phyloP scores from a whole-genome alignment of 345 rosid species.

The Hibiscus syriacus region DNA sequence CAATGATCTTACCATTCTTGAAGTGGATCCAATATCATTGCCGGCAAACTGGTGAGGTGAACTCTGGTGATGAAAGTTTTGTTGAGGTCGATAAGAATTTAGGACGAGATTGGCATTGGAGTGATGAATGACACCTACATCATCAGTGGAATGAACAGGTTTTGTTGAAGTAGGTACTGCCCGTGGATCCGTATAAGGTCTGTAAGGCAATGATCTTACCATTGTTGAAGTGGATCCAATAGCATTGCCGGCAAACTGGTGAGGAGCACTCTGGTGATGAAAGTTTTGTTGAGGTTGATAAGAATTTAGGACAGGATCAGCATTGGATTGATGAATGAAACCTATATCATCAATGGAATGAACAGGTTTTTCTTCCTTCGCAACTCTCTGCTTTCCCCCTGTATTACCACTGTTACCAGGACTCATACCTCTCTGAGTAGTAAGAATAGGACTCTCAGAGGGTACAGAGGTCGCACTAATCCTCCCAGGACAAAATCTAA shows the following conservation, averaged over 20 bases:
- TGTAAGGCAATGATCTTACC: conserved; percentile 23
- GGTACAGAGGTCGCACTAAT: too few relatives aligned
- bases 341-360: conserved; percentile 11
- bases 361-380: conserved; percentile 2
- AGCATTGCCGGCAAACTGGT: conserved; percentile 10
- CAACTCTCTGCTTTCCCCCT: too few relatives aligned
- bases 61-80: conserved; percentile 17
- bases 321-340: conserved; percentile 14
- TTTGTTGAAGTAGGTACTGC: too few relatives aligned
- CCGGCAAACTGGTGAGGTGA: conserved; percentile 9
- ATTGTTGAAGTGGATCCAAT: conserved; percentile 22
- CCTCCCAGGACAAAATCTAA: too few relatives aligned
- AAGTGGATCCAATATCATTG: conserved; percentile 21
- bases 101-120: conserved; percentile 14
- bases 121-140: conserved; percentile 15
- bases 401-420: too few relatives aligned
- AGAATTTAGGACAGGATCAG: conserved; percentile 11
- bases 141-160: conserved; percentile 10
- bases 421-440: too few relatives aligned
- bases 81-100: conserved; percentile 7
- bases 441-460: too few relatives aligned
- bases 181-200: conserved; percentile 11
- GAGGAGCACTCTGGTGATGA: conserved; percentile 17
- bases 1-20: conserved; percentile 24
- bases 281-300: conserved; percentile 14